A percentile compares a stretch with the other conserved stretches of the same genome.
phyloP scores from a whole-genome alignment of 2,329 filamentous ascomycete genomes.

The Orbilia oligospora region DNA sequence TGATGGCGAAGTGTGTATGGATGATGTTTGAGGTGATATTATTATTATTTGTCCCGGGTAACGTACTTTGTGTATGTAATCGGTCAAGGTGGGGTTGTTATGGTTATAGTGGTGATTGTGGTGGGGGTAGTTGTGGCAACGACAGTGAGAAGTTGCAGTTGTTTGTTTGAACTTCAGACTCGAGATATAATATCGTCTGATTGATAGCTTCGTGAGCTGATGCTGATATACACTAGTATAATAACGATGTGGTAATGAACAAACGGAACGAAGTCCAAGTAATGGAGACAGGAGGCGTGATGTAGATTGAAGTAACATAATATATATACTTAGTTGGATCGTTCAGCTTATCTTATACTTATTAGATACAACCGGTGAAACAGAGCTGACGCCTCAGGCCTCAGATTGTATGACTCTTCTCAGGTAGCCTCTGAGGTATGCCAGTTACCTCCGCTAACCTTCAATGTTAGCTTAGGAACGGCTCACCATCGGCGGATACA shows the following conservation, averaged over 20 bases:
- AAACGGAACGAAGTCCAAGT: slow-evolving; percentile 26
- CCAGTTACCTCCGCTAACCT: neutral
- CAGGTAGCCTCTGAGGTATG: neutral
- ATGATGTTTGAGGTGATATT: slow-evolving; percentile 10
- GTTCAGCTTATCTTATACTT: slow-evolving; percentile 21
- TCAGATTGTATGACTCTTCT: neutral
- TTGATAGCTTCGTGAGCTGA: slow-evolving; percentile 25
- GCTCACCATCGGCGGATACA: slow-evolving; percentile 1
- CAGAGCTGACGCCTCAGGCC: slow-evolving; percentile 13
- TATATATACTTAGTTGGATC: too few relatives aligned
- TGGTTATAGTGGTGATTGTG: too few relatives aligned
- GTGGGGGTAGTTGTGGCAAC: neutral
- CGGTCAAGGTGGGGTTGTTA: slow-evolving; percentile 1
- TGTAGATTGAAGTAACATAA: slow-evolving; percentile 42
- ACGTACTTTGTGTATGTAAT: slow-evolving; percentile 1
- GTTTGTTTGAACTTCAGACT: neutral
- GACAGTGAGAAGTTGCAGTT: neutral
- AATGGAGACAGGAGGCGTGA: slow-evolving; percentile 14
- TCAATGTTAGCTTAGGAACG: slow-evolving; percentile 3
- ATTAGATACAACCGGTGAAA: slow-evolving; percentile 38
- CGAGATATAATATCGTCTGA: slow-evolving; percentile 20
- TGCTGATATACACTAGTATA: neutral
- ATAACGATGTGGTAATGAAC: neutral
- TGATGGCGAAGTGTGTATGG: slow-evolving; percentile 27
- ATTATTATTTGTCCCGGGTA: slow-evolving; percentile 1